A percentile compares a stretch with the other conserved stretches of the same genome.
These are phyloP conservation scores for Globisporangium takayamanum DNA, from an alignment of 352 stramenopile species.

Conservation along the genomic window DNA sequence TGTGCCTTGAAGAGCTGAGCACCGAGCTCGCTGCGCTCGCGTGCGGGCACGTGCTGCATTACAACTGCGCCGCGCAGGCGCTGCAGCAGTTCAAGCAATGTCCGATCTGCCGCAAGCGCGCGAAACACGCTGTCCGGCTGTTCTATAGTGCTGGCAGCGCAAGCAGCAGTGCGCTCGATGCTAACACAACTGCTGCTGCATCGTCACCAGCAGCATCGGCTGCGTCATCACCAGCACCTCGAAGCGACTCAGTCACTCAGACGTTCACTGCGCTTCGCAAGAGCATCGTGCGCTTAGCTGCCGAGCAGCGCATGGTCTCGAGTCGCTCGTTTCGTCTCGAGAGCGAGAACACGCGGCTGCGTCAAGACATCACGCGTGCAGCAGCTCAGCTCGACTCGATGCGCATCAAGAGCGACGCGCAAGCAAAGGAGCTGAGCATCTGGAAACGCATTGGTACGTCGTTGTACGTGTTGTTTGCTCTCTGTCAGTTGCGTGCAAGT, in stretches of 20 bases:
- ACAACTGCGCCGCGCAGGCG: conserved; percentile 17
- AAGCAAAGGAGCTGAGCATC: conserved; percentile 19
- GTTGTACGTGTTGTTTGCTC: neutral
- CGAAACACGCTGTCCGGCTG: conserved; percentile 16
- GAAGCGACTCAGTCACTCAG: conserved; percentile 5
- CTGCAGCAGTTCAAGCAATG: conserved; percentile 18
- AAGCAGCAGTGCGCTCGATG: neutral
- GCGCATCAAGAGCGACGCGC: conserved; percentile 18
- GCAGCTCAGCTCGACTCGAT: conserved; percentile 14
- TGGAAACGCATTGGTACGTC: conserved; percentile 35
- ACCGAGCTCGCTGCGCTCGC: conserved; percentile 21
- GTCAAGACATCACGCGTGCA: conserved; percentile 22
- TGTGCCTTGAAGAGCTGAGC: conserved; percentile 37
- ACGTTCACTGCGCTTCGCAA: conserved; percentile 18
- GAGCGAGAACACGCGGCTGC: conserved; percentile 17
- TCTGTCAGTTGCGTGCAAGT: neutral
- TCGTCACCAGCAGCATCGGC: neutral
- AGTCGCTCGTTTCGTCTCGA: conserved; percentile 31
- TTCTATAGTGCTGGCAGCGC: conserved; percentile 18
- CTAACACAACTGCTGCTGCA: neutral
- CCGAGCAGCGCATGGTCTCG: conserved; percentile 24
- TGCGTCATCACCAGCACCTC: neutral
- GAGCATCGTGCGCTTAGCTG: conserved; percentile 15
- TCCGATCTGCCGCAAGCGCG: conserved; percentile 28
- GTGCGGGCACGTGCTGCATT: conserved; percentile 44